Evolutionary conservation across 1,139 yeast species (phyloP).

Genomic region (Scheffersomyces parashehatae): DNA sequence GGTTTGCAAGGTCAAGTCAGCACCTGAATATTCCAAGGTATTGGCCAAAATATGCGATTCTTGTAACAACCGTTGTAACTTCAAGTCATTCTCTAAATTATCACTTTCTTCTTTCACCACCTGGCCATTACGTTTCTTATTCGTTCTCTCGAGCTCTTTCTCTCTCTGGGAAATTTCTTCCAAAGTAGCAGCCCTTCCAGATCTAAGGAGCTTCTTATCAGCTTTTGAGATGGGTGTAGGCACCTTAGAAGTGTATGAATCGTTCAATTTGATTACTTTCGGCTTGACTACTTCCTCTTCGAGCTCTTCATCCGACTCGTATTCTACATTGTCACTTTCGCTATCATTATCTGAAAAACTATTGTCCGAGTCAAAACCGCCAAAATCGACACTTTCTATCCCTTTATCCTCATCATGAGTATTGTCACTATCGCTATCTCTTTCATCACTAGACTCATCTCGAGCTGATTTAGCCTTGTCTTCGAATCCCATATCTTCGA

Average conservation of each 20-base stretch:
- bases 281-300: conserved; percentile 26
- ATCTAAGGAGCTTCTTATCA: conserved; percentile 34
- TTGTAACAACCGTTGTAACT: conserved; percentile 73
- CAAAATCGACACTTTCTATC: conserved; percentile 19
- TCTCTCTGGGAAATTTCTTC: conserved; percentile 33
- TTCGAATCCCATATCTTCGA: conserved; percentile 59
- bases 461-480: conserved; percentile 45
- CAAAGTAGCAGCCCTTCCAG: conserved; percentile 46
- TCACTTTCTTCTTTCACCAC: conserved; percentile 40
- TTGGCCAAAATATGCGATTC: conserved; percentile 86
- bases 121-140: conserved; percentile 29
- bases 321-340: conserved; percentile 1
- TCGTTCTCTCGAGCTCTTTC: conserved; percentile 19
- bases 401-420: conserved; percentile 14
- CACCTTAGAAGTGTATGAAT: conserved; percentile 20
- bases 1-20: conserved; percentile 70
- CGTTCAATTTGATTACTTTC: conserved; percentile 36
- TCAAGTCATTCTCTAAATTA: conserved; percentile 77
- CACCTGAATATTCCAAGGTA: conserved; percentile 62
- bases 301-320: conserved; percentile 21
- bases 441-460: conserved; percentile 8
- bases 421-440: conserved; percentile 5
- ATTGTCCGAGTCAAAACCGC: conserved; percentile 14
- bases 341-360: conserved; percentile 7
- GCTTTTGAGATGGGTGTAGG: conserved; percentile 21